Evolutionary conservation across 192 early-diverging fungal genomes (phyloP), one percentile per base, ranked within the genome.

Genomic region (Phycomyces nitens): DNA sequence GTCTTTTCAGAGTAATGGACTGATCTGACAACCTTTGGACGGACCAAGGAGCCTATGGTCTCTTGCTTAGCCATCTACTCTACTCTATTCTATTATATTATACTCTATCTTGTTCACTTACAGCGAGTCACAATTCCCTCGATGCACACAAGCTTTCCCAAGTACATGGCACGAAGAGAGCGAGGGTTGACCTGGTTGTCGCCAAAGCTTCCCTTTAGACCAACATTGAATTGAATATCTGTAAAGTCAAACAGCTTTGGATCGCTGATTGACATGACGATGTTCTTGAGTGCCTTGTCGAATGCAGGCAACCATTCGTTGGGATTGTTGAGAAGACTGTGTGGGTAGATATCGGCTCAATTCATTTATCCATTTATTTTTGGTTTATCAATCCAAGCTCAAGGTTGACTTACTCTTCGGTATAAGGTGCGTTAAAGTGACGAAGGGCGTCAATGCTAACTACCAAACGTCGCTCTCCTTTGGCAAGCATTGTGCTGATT

Each of bases 81-180:
- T 20, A 20, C 23, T 0, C 22, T 22, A 29, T 5, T 18, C 29
- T 22, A 24, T 14, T 18, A 22, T 21, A 34, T 7, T 34, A 5
- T 18, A n/a, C 8, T 14, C n/a, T n/a, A n/a, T n/a, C n/a, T n/a
- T n/a, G n/a, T 16, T 22, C 12, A 72, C 80, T 71, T 79, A 88
- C 97, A 99, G 64, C 92, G 88, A 12, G 97, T 98, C 22, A 99
- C 96, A 64, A 99, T 99, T 51, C 94, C 97, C 77, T 99, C 96
- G 22, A 99, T 70, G 57, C 92, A 95, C 38, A 99, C 85, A 54
- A 96, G 82, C 73, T 87, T 89, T 39, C 96, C 95, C 22, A 99
- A 65, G 41, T 87, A 85, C 52, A 70, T 74, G 2, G 97, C 88
- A 40, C 83, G 86, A 49, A 99, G 64, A 22, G 90, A 89, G 57